Evolutionary conservation across 805 yeast species (phyloP).

Genomic region (Schwanniomyces vanrijiae): DNA sequence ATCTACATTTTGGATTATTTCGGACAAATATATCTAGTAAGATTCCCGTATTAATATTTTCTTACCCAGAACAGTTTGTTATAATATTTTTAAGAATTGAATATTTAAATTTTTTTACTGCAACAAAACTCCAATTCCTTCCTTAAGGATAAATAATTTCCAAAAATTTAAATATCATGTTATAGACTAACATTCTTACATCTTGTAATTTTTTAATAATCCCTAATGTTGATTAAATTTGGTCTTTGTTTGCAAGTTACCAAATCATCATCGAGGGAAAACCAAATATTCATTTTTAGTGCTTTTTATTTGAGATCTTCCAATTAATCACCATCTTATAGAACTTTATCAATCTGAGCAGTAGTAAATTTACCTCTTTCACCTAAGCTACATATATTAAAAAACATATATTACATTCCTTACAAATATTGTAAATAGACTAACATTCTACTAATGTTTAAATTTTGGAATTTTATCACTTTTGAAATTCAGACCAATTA

Average conservation of each 20-base stretch:
- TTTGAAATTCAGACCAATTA: conserved; percentile 26
- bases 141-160: conserved; percentile 25
- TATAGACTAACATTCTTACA: conserved; percentile 25
- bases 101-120: conserved; percentile 24
- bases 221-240: conserved; percentile 14
- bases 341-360: conserved; percentile 23
- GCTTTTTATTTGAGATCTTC: conserved; percentile 20
- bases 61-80: conserved; percentile 18
- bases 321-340: conserved; percentile 25
- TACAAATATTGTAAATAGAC: conserved; percentile 25
- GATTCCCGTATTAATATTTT: conserved; percentile 20
- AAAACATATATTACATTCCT: conserved; percentile 24
- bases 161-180: conserved; percentile 22
- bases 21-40: conserved; percentile 24
- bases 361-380: conserved; percentile 17
- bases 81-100: conserved; percentile 25
- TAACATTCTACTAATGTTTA: conserved; percentile 24
- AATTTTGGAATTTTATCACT: conserved; percentile 26
- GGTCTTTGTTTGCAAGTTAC: conserved; percentile 9
- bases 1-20: conserved; percentile 17
- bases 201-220: conserved; percentile 15
- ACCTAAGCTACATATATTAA: conserved; percentile 22
- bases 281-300: conserved; percentile 27
- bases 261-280: conserved; percentile 27
- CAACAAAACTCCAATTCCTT: conserved; percentile 28